Evolutionary conservation across 345 rosid species (phyloP).

Genomic region (Pugionium cornutum): DNA sequence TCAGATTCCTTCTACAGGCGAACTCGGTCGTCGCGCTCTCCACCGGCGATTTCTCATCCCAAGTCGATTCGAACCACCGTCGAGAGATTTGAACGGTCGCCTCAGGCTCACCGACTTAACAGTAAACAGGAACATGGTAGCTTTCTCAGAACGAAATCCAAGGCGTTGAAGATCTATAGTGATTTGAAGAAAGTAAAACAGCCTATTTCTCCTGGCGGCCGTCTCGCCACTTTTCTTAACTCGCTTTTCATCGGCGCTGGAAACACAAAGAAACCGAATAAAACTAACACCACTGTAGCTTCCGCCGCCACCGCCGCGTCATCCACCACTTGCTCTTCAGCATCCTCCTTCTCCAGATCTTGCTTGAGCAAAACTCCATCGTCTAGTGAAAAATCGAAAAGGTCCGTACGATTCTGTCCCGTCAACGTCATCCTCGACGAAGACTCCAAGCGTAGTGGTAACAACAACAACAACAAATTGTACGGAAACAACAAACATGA

Average conservation of each 20-base stretch:
- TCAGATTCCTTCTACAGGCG: conserved; percentile 50
- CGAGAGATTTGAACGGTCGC: conserved; percentile 26
- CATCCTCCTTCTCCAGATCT: conserved; percentile 84
- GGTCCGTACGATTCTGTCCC: conserved; percentile 76
- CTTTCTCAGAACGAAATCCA: conserved; percentile 66
- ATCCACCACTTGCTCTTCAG: conserved; percentile 58
- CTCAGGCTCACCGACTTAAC: conserved; percentile 14
- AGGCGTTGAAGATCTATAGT: conserved; percentile 73
- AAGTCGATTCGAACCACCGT: conserved; percentile 60
- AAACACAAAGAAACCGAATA: conserved; percentile 40
- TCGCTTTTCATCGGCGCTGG: conserved; percentile 57
- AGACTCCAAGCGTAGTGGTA: conserved; percentile 49
- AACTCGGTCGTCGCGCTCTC: conserved; percentile 27
- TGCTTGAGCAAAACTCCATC: conserved; percentile 75
- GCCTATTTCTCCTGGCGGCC: conserved; percentile 88
- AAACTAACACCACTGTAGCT: conserved; percentile 9
- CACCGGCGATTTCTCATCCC: conserved; percentile 34
- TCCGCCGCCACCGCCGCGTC: not conserved
- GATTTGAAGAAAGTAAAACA: conserved; percentile 85
- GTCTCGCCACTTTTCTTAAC: conserved; percentile 74
- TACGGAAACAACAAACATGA: conserved; percentile 31
- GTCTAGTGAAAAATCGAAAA: conserved; percentile 52
- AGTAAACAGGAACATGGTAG: conserved; percentile 45
- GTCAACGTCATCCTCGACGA: conserved; percentile 73
- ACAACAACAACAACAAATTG: conserved; percentile 43